Evolutionary conservation across 371 early-diverging fungal species (phyloP).

Genomic region (Basidiobolus meristosporus): DNA sequence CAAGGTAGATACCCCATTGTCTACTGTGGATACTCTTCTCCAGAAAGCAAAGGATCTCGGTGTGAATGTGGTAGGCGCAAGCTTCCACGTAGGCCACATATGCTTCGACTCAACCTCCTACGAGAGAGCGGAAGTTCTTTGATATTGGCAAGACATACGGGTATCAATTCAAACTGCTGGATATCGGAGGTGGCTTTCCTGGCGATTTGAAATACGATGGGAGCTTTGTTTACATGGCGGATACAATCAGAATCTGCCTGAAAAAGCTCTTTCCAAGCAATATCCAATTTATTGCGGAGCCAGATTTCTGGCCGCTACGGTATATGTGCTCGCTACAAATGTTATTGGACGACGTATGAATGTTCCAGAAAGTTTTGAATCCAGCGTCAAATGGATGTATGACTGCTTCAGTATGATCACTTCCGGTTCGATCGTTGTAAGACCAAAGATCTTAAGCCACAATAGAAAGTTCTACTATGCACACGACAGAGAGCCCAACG

Average conservation of each 20-base stretch:
- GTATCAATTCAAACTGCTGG: constrained; percentile 60
- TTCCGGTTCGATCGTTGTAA: constrained; percentile 96
- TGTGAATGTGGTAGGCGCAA: constrained; percentile 75
- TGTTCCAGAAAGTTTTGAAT: constrained; percentile 17
- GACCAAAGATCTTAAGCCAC: no score
- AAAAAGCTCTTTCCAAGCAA: constrained; percentile 56
- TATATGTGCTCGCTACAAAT: constrained; percentile 82
- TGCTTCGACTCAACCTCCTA: constrained; percentile 83
- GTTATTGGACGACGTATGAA: constrained; percentile 75
- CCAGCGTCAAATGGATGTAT: constrained; percentile 95
- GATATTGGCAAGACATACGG: constrained; percentile 61
- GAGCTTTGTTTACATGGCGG: constrained; percentile 71
- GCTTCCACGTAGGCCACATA: constrained; percentile 90
- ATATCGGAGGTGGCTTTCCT: constrained; percentile 97
- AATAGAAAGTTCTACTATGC: constrained; percentile 8
- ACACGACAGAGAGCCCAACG: background rate
- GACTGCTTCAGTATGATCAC: constrained; percentile 94
- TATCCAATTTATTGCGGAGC: constrained; percentile 89
- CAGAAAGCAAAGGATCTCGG: constrained; percentile 57
- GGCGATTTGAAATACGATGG: constrained; percentile 48
- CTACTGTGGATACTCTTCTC: constrained; percentile 44
- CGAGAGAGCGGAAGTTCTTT: constrained; percentile 68
- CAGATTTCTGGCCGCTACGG: constrained; percentile 95
- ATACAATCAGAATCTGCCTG: constrained; percentile 54
- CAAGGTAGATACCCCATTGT: constrained; percentile 87